These are phyloP conservation scores for Pterocarpus santalinus DNA, from an alignment of 306 rosid species.

Conservation along the genomic window DNA sequence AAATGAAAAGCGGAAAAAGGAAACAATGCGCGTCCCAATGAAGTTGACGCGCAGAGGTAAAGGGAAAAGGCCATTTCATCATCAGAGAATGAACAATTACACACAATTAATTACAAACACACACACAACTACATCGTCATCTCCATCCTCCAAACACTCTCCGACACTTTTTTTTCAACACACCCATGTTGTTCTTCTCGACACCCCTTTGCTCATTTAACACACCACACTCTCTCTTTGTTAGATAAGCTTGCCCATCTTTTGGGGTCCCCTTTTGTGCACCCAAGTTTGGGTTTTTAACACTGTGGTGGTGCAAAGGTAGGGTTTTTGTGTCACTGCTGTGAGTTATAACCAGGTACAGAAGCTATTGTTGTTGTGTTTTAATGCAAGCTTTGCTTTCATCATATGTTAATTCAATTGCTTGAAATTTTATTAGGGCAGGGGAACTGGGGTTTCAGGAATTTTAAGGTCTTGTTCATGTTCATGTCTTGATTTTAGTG, in stretches of 20 bases:
- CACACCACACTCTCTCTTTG: neutral
- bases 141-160: slow-evolving; percentile 29
- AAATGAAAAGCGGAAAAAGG: neutral
- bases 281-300: slow-evolving; percentile 22
- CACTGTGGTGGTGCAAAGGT: slow-evolving; percentile 40
- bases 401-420: neutral
- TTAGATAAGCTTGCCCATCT: neutral
- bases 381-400: neutral
- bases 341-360: slow-evolving; percentile 44
- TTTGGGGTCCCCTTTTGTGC: neutral
- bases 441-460: slow-evolving; percentile 17
- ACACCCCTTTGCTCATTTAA: slow-evolving; percentile 25
- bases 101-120: neutral
- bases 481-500: neutral
- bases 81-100: neutral
- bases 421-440: neutral
- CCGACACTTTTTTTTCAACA: slow-evolving; percentile 43
- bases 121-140: slow-evolving; percentile 38
- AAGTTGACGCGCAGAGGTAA: slow-evolving; percentile 38
- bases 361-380: slow-evolving; percentile 11
- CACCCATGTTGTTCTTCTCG: slow-evolving; percentile 10
- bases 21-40: slow-evolving; percentile 34
- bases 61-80: too few species aligned
- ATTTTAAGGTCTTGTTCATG: slow-evolving; percentile 13
- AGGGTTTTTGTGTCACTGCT: slow-evolving; percentile 42